Conservation (phyloP, 2,329 filamentous ascomycete genomes). For the Fusarium siculi region DNA sequence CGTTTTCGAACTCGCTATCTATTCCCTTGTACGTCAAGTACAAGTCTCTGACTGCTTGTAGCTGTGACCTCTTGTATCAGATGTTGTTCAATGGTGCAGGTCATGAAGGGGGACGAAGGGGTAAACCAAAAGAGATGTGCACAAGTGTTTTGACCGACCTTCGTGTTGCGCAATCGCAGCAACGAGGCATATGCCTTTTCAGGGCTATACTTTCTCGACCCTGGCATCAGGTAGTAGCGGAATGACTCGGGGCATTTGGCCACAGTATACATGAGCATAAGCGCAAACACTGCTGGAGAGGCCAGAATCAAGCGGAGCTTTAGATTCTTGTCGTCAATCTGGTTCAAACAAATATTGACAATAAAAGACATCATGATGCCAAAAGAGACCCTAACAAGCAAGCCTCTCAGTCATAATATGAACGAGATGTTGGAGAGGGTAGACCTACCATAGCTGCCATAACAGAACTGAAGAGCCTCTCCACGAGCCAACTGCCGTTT, state of each 20-base stretch:
- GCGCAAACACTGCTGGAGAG: not conserved
- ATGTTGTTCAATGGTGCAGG: not conserved
- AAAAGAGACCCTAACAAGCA: not conserved
- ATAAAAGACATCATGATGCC: not conserved
- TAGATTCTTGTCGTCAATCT: not conserved
- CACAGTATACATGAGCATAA: not conserved
- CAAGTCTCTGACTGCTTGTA: not conserved
- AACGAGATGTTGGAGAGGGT: not conserved
- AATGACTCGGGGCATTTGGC: not conserved
- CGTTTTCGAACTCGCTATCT: not conserved
- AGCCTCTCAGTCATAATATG: not conserved
- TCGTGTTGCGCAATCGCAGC: not conserved
- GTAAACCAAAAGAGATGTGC: rapidly evolving
- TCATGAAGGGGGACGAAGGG: not conserved
- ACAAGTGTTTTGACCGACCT: not conserved
- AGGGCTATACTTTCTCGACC: not conserved
- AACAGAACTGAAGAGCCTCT: not conserved
- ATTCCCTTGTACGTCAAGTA: not conserved
- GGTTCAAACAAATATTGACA: not conserved
- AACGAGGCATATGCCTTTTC: not conserved
- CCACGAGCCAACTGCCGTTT: not conserved
- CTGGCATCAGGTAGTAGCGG: not conserved
- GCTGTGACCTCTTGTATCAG: not conserved
- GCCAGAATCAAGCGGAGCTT: not conserved
- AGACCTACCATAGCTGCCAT: not conserved